Base-by-base conservation (phyloP, 345 rosid genomes). In the Mercurialis annua region DNA sequence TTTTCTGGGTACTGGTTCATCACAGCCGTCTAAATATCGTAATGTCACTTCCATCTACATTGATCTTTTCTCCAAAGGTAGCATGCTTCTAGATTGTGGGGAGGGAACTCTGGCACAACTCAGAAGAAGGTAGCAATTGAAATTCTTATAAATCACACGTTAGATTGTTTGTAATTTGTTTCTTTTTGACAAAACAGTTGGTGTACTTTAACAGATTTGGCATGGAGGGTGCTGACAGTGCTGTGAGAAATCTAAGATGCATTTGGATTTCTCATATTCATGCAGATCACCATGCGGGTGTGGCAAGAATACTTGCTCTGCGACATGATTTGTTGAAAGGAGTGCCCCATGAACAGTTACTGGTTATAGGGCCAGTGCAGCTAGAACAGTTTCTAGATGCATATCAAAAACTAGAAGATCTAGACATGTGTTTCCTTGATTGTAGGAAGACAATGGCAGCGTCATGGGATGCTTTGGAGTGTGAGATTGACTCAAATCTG, bases 231-330 rank as follows among this genome's bases (percentile, higher is more conserved):
- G 98, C 94, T 11, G 92, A 90, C 53, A 67, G 72, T 38, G 87
- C 87, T 0, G 79, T 89, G 76, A 81, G 79, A 77, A 85, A 85
- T 44, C 77, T 93, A 64, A 83, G 74, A 66, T 90, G 87, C 57
- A 82, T 87, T 64, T 93, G 98, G 97, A 89, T 93, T 70, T 93
- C 98, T 66, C 98, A 93, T 59, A 93, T 90, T 78, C 98, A 93
- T 51, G 97, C 97, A 0, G 98, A 93, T 77, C 97, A 93, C 84
- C 98, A 93, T 46, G 70, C 90, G 0, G 98, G 94, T 73, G 71
- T 93, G 68, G 90, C 98, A 8, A 86, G 96, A 77, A 78, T 93
- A 51, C 87, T 93, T 66, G 84, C 98, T 74, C 85, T 87, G 47
- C 76, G 97, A 61, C 80, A 92, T 60, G 83, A 86, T 76, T 78